Base-by-base conservation (phyloP, 345 rosid genomes). In the Carallia pectinifolia region DNA sequence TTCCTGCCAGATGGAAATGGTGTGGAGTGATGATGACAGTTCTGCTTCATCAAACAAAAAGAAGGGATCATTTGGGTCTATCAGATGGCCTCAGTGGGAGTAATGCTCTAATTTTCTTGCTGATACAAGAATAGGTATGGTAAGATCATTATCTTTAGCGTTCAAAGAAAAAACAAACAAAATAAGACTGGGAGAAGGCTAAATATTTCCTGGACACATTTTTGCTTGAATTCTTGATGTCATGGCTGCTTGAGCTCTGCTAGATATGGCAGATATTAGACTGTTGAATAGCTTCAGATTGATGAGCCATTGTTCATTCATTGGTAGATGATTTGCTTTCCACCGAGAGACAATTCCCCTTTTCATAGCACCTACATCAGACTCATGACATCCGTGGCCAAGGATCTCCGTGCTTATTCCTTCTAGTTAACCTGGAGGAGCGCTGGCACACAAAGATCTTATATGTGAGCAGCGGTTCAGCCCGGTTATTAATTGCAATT, bases 61-160 rank as follows among this genome's bases (percentile, higher is more conserved):
- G 80, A 86, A 79, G 80, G 80, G 75, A 66, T 82, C 85, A 4
- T 72, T 80, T 29, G 88, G 86, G 72, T 84, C 90, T 27, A 76
- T 82, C 71, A 88, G 77, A 82, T 88, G 97, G 96, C 90, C 90
- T 68, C 85, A 84, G 53, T 81, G 88, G 91, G 82, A 87, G 76
- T 89, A 83, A 55, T 58, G 30, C 50, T 62, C 55, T 38, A 50
- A 19, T 59, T 59, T 61, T 54, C 23, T 36, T 27, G 30, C 3
- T 6, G 23, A 48, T 19, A 30, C 53, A 1, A 23, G 48, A 38
- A 27, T 33, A 56, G 59, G 62, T 39, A 56, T 55, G 52, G 17
- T 52, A 4, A 44, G 50, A 3, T 4, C 50, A 44, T 10, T 44
- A 10, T 44, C 50, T 44, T 44, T 12, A 44, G 16, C 12, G 50